Evolutionary conservation across 306 rosid genomes (phyloP), one percentile per base, ranked within the genome.

Genomic region (Malus orientalis): DNA sequence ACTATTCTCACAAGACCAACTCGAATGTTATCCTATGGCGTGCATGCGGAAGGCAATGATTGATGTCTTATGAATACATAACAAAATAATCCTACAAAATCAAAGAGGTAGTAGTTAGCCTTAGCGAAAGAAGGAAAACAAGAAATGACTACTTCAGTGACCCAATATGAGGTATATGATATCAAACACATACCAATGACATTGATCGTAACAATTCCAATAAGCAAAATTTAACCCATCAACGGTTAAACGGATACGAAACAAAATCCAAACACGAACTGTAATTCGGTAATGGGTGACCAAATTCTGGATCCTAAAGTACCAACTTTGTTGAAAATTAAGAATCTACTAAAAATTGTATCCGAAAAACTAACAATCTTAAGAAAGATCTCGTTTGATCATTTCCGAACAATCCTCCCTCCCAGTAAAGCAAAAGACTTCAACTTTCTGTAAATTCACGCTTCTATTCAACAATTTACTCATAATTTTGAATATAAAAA

Each of bases 41-140:
- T 2, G 45, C 59, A 69, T 12, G 15, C 60, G 4, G 30, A 60
- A 47, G 66, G 69, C 20, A 13, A 74, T 29, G 40, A 45, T 22
- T 6, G 36, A 74, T 4, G 3, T 20, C 49, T 68, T 49, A 38
- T 32, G 19, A 66, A 63, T 60, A 55, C 13, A 45, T 14, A 62
- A 63, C n/a, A 61, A 55, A 36, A 69, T 27, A 59, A 19, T 25
- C 76, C 76, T 75, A 60, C 76, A 83, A 70, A 63, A 70, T 61
- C 25, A 61, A 51, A n/a, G 38, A 27, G 32, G 8, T 30, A 44
- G 19, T 19, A 5, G 25, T 77, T 77, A 77, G 59, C 75, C n/a
- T 47, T 29, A n/a, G n/a, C 29, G 38, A 29, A 23, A 30, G 32
- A 70, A 11, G n/a, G 30, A 33, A 55, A 45, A 60, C 22, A 42